A percentile compares a stretch with the other conserved stretches of the same genome.
Conservation (phyloP, 805 yeast genomes). For the Cyberlindnera euphorbiiphila region DNA sequence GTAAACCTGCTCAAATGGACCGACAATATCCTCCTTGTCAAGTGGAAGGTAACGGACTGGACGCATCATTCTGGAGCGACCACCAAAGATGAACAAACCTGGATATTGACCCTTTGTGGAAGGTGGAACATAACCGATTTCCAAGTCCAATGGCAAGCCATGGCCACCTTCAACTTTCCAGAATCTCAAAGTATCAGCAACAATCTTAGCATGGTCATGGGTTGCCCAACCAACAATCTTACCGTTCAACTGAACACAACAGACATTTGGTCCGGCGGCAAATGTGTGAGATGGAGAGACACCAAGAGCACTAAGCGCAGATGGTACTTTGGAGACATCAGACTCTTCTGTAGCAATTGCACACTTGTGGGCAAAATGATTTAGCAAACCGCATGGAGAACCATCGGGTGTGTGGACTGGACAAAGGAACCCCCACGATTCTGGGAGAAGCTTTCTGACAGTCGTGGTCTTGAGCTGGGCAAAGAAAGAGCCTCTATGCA, state of each 20-base stretch:
- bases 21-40: slow-evolving; percentile 79
- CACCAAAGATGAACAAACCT: slow-evolving; percentile 87
- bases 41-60: slow-evolving; percentile 90
- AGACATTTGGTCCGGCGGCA: slow-evolving; percentile 82
- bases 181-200: slow-evolving; percentile 85
- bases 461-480: slow-evolving; percentile 97
- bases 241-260: slow-evolving; percentile 94
- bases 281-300: slow-evolving; percentile 75
- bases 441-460: slow-evolving; percentile 93
- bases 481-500: slow-evolving; percentile 98
- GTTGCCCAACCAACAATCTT: slow-evolving; percentile 90
- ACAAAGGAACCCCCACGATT: slow-evolving; percentile 98
- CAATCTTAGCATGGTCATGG: slow-evolving; percentile 78
- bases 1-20: slow-evolving; percentile 97
- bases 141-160: slow-evolving; percentile 81
- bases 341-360: slow-evolving; percentile 71
- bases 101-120: slow-evolving; percentile 95
- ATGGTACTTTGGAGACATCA: slow-evolving; percentile 71
- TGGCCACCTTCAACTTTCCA: slow-evolving; percentile 86
- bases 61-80: slow-evolving; percentile 92
- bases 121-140: slow-evolving; percentile 96
- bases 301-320: slow-evolving; percentile 65
- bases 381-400: slow-evolving; percentile 96
- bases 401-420: slow-evolving; percentile 99
- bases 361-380: slow-evolving; percentile 96